phyloP scores from a whole-genome alignment of 306 rosid species.

The Prosopis cineraria region DNA sequence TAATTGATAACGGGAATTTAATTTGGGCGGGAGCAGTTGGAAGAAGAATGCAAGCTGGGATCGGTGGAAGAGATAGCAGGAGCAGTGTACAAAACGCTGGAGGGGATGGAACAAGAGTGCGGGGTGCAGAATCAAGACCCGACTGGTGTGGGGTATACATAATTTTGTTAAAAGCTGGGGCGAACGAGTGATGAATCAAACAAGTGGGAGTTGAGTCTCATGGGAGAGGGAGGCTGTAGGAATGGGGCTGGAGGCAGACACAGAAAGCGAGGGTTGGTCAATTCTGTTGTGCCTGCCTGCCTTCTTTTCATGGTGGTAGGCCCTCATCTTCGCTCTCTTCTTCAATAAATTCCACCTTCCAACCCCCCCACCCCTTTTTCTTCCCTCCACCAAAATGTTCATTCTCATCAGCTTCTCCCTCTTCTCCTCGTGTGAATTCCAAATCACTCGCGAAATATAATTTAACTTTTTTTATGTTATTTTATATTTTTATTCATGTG shows the following conservation, averaged over 20 bases:
- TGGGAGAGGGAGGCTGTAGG: background rate
- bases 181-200: no score
- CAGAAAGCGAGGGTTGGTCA: background rate
- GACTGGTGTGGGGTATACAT: background rate
- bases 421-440: no score
- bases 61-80: slow-evolving; percentile 91
- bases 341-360: background rate
- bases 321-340: background rate
- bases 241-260: background rate
- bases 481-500: no score
- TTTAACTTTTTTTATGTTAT: no score
- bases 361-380: no score
- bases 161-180: background rate
- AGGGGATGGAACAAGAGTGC: slow-evolving; percentile 72
- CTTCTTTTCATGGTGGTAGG: slow-evolving; percentile 26
- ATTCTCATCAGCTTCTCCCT: no score
- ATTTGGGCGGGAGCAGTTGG: slow-evolving; percentile 49
- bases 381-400: no score
- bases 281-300: slow-evolving; percentile 30
- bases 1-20: background rate
- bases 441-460: no score
- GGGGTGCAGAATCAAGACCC: slow-evolving; percentile 34
- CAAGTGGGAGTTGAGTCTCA: no score
- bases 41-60: slow-evolving; percentile 80
- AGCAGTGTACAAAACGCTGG: slow-evolving; percentile 72